Base-by-base conservation (phyloP, 108 stramenopile species). In the Fragilariopsis cylindrus region DNA sequence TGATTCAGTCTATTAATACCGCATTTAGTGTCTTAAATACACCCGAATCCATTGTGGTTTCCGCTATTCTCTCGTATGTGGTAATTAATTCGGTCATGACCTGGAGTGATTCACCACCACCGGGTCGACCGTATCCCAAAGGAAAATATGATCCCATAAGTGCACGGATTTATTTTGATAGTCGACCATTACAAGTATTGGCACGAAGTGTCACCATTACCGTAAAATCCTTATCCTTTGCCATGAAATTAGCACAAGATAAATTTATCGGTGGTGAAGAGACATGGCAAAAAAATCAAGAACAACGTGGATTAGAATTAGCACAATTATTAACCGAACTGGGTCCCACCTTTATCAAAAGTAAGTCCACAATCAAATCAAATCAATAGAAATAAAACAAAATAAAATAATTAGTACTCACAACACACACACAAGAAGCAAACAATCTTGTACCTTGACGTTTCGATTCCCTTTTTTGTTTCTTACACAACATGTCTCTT, bases 301-400 rank as follows among this genome's bases (percentile, higher is more conserved):
- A 88, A 4, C 47, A 73, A 43, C 82, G 95, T 0, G 95, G 88
- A 19, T 65, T 73, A 66, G 85, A 93, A 82, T 72, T 96, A 57
- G 79, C 87, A 19, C 69, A 72, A 9, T 71, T 94, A 13, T 70
- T 96, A 57, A 86, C 89, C 7, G 79, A 76, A 54, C 71, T 96
- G 55, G 95, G 95, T 47, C 92, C 92, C 0, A 89, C 88, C 39
- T 96, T 92, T 77, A 92, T 93, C 80, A 96, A 95, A 76, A 79
- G 76, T 77, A 63, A 13, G 76, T 65, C 2, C 30, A 30, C 1
- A 1, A 21, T 21, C 15, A 11, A 53, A 53, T 53, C 52, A 12
- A 53, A 21, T 21, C 30, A 30, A 30, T 30, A 30, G 2, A n/a
- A n/a, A n/a, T n/a, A n/a, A n/a, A n/a, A n/a, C n/a, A n/a, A 19